Conservation (phyloP, 2,329 filamentous ascomycete genomes). For the Fusarium buharicum region DNA sequence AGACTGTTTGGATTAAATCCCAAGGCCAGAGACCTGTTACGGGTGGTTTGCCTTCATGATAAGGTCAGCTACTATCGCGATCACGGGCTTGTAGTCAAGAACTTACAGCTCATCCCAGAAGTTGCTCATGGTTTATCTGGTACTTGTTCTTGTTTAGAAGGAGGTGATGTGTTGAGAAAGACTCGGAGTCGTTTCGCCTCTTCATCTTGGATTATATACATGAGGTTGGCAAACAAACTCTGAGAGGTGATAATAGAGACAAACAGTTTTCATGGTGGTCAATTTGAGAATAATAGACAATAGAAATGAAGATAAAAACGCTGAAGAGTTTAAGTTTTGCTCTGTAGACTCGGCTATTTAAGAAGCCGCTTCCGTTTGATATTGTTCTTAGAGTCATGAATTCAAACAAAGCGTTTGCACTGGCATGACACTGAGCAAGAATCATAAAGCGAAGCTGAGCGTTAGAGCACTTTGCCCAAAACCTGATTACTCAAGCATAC, state of each 20-base stretch:
- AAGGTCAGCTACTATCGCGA: not conserved
- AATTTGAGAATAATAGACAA: not conserved
- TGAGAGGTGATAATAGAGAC: not conserved
- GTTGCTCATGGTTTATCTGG: not conserved
- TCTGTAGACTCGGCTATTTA: not conserved
- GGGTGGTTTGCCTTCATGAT: not conserved
- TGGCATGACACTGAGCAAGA: no score
- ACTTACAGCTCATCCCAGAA: not conserved
- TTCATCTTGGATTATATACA: not conserved
- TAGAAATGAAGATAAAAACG: not conserved
- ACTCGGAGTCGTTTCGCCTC: not conserved
- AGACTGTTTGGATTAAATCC: no score
- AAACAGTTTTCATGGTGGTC: not conserved
- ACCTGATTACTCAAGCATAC: not conserved
- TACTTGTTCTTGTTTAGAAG: not conserved
- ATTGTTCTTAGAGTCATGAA: not conserved
- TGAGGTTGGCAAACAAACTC: not conserved
- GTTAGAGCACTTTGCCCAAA: no score
- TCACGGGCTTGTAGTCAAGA: not conserved
- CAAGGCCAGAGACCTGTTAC: no score
- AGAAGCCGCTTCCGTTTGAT: not conserved
- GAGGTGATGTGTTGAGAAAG: not conserved
- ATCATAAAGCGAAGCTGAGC: not conserved
- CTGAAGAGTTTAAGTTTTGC: not conserved
- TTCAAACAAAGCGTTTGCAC: not conserved